Base-by-base conservation (phyloP, 345 rosid species). In the Draba incana region DNA sequence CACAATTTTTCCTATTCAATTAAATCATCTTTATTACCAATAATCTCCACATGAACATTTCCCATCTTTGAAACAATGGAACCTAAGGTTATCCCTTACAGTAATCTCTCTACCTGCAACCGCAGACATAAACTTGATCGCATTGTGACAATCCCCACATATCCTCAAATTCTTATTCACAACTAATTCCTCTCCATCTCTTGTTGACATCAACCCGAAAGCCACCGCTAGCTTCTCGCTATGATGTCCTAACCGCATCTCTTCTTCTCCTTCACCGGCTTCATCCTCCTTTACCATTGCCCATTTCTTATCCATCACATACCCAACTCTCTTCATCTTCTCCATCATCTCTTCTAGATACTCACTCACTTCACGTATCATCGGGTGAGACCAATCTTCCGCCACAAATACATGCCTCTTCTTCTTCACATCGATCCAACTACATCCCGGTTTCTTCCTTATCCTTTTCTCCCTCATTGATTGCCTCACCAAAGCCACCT, bases 221-320 rank as follows among this genome's bases (percentile, higher is more conserved):
- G 97, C 97, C 16, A 92, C 97, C 0, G 97, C 93, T 51, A 90
- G 81, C 84, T 90, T 90, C 88, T 92, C 97, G 30, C 98, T 90
- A 27, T 88, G 97, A 80, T 85, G 85, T 55, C 84, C 76, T 66
- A 92, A 45, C 62, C 79, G 80, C 27, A 72, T 76, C 82, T 90
- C 98, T 71, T 75, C 84, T 61, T 86, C 92, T 64, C 72, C 83
- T 37, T 75, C 78, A 14, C 56, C 78, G 6, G 76, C 75, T 39
- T 80, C 91, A 23, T 81, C 88, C 45, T 81, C 92, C 76, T 85
- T 88, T 49, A 86, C 81, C 62, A 80, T 76, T 44, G 89, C 84
- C 88, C 92, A 90, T 59, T 75, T 82, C 76, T 83, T 64, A 63
- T 85, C 93, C 15, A 91, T 91, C 16, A 86, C 93, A 64, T 92